Conservation (phyloP, 1,139 yeast species). For the Groenewaldozyma auringiensis region DNA sequence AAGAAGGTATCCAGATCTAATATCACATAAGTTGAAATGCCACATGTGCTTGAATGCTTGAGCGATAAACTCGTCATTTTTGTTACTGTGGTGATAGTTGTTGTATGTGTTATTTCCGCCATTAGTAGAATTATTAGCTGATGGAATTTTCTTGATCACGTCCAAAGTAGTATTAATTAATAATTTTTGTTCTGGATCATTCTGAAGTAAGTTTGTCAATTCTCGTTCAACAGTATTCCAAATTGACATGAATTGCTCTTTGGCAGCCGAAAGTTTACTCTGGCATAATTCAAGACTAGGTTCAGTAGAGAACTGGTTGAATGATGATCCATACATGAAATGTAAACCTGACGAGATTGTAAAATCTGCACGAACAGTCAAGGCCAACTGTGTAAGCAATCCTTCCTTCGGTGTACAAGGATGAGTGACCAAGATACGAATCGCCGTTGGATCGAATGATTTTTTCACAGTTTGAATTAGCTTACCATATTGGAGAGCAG, state of each 20-base stretch:
- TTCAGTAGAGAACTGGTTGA: conserved; percentile 59
- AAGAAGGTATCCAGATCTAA: conserved; percentile 39
- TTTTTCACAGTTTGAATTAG: conserved; percentile 42
- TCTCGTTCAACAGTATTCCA: conserved; percentile 56
- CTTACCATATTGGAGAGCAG: conserved; percentile 63
- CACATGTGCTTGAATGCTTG: conserved; percentile 64
- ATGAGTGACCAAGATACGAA: conserved; percentile 58
- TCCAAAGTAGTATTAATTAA: conserved; percentile 49
- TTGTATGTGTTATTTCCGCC: conserved; percentile 8
- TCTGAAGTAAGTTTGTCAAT: conserved; percentile 36
- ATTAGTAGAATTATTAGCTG: too few species aligned
- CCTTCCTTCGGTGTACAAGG: conserved; percentile 64
- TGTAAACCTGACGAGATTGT: conserved; percentile 67
- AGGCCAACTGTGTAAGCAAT: conserved; percentile 58
- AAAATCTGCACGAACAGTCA: conserved; percentile 62
- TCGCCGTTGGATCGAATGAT: conserved; percentile 37
- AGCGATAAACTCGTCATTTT: conserved; percentile 46
- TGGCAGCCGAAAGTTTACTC: conserved; percentile 41
- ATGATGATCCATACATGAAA: conserved; percentile 63
- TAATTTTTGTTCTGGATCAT: conserved; percentile 30
- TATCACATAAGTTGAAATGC: conserved; percentile 71
- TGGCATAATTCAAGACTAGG: conserved; percentile 59
- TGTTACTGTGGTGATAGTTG: conserved; percentile 19
- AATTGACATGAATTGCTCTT: conserved; percentile 54
- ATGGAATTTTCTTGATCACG: conserved; percentile 58